Conservation (phyloP, 2,329 filamentous ascomycete species). For the Colletotrichum ledebouriae region DNA sequence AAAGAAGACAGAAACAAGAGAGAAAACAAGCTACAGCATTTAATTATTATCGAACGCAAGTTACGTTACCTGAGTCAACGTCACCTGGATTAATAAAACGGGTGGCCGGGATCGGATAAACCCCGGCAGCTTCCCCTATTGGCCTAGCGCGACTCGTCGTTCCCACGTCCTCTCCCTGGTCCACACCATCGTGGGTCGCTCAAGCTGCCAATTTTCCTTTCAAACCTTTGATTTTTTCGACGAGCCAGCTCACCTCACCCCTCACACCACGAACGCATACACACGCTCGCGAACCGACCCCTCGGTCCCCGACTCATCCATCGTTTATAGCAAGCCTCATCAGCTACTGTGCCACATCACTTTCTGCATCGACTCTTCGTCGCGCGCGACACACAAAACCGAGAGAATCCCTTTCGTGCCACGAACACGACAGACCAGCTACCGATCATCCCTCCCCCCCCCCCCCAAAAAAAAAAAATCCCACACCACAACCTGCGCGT, state of each 20-base stretch:
- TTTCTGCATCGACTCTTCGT: constrained; percentile 24
- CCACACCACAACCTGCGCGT: constrained; percentile 30
- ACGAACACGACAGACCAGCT: constrained; percentile 31
- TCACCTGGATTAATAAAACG: constrained; percentile 40
- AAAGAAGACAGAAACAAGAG: neutral
- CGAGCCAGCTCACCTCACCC: constrained; percentile 43
- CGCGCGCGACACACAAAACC: constrained; percentile 35
- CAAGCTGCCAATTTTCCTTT: constrained; percentile 45
- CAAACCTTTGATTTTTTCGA: constrained; percentile 45
- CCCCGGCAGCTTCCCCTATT: constrained; percentile 13
- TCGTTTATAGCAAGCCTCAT: constrained; percentile 44
- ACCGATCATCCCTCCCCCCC: constrained; percentile 10
- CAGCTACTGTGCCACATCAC: constrained; percentile 41
- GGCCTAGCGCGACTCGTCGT: constrained; percentile 20
- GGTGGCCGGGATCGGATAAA: constrained; percentile 40
- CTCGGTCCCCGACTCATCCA: constrained; percentile 39
- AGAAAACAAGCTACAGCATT: neutral
- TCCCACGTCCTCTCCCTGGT: constrained; percentile 40
- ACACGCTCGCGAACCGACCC: constrained; percentile 36
- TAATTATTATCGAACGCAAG: constrained; percentile 1
- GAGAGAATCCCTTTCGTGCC: constrained; percentile 36
- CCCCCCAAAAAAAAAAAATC: constrained; percentile 5
- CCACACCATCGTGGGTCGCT: constrained; percentile 42
- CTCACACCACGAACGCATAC: constrained; percentile 40
- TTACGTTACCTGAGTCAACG: constrained; percentile 13